Base-by-base conservation (phyloP, 2,329 filamentous ascomycete genomes). In the Xylariaceae sp. region DNA sequence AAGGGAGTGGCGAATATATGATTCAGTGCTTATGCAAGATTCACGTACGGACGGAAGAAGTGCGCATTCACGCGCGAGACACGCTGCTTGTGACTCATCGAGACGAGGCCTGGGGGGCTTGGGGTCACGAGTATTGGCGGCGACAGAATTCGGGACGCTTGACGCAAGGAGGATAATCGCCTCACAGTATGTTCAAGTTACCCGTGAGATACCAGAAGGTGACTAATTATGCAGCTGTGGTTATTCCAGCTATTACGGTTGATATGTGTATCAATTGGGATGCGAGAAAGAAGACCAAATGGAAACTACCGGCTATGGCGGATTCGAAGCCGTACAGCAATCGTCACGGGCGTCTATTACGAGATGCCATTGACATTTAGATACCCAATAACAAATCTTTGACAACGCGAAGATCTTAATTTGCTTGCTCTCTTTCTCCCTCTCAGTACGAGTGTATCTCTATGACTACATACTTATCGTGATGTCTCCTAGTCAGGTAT, bases 131-230 rank as follows among this genome's bases (percentile, higher is more conserved):
- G 39, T 35, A 44, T 39, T 15, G 48, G 44, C n/a, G 4, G 42
- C 44, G 44, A 42, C 51, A 45, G 37, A 39, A 39, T 18, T 47
- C 30, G 30, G 42, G 39, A 56, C 13, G n/a, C 34, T 11, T 54
- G 30, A 55, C 34, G 13, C 51, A 56, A 56, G 44, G 11, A 42
- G 37, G 23, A 30, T 1, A 30, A 5, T 30, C 23, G 23, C 23
- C 23, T 30, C 23, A 15, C 55, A 55, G 59, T 62, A 64, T 53
- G 62, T 62, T 42, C 55, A 59, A 55, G 23, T 42, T 23, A 56
- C 59, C 37, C 37, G 35, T 35, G 5, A 49, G 51, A 7, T 13
- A 48, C 37, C 49, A 59, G 51, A 62, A 57, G 57, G 54, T 54
- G 55, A 56, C 59, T 64, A 64, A 30, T 30, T 5, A 62, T 58